phyloP scores from a whole-genome alignment of 1,284 basidiomycete genomes.

The Boletus semigastroideus region DNA sequence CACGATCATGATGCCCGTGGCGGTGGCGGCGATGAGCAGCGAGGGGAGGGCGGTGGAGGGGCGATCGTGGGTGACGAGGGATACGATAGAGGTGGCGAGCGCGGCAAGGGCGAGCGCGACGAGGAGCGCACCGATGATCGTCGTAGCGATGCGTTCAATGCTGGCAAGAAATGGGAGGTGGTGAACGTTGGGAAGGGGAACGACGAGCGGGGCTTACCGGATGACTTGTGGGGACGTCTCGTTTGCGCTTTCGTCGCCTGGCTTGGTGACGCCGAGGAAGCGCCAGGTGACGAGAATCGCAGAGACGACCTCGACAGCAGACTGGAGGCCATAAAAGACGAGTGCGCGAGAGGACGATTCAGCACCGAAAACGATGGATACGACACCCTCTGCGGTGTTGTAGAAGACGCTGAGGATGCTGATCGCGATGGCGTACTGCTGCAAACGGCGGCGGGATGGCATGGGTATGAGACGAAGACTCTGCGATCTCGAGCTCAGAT shows the following conservation, averaged over 20 bases:
- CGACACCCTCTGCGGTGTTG: slow-evolving; percentile 30
- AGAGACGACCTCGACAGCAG: slow-evolving; percentile 24
- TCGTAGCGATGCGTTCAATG: slow-evolving; percentile 39
- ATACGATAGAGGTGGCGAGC: slow-evolving; percentile 35
- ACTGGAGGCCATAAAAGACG: slow-evolving; percentile 52
- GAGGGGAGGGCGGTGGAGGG: slow-evolving; percentile 38
- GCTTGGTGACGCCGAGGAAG: slow-evolving; percentile 28
- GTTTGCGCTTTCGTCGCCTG: slow-evolving; percentile 27
- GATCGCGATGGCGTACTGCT: slow-evolving; percentile 34
- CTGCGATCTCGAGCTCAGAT: neutral
- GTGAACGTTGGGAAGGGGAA: neutral
- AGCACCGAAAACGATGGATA: slow-evolving; percentile 45
- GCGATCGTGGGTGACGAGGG: slow-evolving; percentile 35
- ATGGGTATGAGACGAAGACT: slow-evolving; percentile 2
- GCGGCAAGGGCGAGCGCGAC: slow-evolving; percentile 36
- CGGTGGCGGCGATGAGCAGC: slow-evolving; percentile 42
- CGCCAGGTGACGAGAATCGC: slow-evolving; percentile 36
- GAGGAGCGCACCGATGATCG: slow-evolving; percentile 39
- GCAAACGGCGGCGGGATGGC: slow-evolving; percentile 24
- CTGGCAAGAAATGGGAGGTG: slow-evolving; percentile 19
- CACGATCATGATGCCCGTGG: slow-evolving; percentile 39
- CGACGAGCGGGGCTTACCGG: slow-evolving; percentile 25
- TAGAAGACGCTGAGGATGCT: slow-evolving; percentile 37
- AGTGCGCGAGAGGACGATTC: slow-evolving; percentile 48
- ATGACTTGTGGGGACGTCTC: slow-evolving; percentile 23